Percentiles rank a stretch among this genome's conserved stretches.
These are phyloP conservation scores for Nephelium lappaceum DNA, from an alignment of 345 rosid genomes.

Conservation along the genomic window DNA sequence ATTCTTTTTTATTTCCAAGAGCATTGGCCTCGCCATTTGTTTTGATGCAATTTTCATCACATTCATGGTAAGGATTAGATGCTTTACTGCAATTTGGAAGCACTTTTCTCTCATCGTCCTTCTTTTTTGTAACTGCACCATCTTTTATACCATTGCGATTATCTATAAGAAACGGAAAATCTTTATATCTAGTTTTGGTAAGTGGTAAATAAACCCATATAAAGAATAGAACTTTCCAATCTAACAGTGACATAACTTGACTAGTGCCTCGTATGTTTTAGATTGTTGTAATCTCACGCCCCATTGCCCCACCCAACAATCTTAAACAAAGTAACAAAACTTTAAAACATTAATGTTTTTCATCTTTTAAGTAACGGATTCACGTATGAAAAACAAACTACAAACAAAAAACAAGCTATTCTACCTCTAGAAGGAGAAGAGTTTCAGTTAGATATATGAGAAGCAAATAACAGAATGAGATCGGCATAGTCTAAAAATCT, in stretches of 20 bases:
- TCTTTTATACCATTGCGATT: conserved; percentile 36
- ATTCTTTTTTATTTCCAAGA: conserved; percentile 36
- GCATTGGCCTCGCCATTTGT: conserved; percentile 31
- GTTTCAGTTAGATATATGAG: neutral
- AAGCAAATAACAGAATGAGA: neutral
- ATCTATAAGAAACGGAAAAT: conserved; percentile 30
- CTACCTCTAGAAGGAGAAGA: neutral
- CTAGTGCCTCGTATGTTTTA: neutral
- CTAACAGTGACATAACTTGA: neutral
- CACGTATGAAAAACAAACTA: neutral
- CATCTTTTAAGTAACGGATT: neutral
- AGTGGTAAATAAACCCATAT: conserved; percentile 9
- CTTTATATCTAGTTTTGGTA: conserved; percentile 17
- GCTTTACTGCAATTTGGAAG: conserved; percentile 47
- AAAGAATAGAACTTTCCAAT: neutral
- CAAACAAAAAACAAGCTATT: neutral
- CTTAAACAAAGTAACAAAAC: neutral
- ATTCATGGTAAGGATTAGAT: conserved; percentile 61
- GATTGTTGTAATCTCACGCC: neutral
- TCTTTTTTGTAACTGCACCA: conserved; percentile 37
- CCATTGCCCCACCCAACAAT: neutral
- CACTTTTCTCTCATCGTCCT: conserved; percentile 42
- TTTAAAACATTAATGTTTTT: neutral
- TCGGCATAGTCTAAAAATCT: neutral
- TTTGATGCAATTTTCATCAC: conserved; percentile 49